Base-by-base conservation (phyloP, 805 yeast genomes). In the Kodamaea neixiangensis region DNA sequence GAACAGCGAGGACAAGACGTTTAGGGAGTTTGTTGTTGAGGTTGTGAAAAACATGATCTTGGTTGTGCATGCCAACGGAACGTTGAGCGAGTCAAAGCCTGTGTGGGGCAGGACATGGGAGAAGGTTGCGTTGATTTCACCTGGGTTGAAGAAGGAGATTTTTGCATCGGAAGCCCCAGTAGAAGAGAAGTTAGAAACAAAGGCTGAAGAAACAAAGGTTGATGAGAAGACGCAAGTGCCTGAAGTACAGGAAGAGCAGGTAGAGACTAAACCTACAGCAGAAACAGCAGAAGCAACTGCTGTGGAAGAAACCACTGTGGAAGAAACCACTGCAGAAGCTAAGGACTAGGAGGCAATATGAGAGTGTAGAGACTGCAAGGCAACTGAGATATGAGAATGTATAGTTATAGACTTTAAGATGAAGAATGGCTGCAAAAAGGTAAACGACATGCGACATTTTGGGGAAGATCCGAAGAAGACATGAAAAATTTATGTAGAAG, bases 31-130 rank as follows among this genome's bases (percentile, higher is more conserved):
- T 2, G 70, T 67, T 5, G 53, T 59, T 19, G 79, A 75, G 53
- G 53, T 72, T 10, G 53, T 75, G 47, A 74, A 74, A 60, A 75
- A 74, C 55, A 69, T 74, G 75, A 58, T 74, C 14, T 62, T 75
- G 41, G 76, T 74, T 0, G 61, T 74, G 41, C 68, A 67, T 44
- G 60, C 56, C 20, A 58, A 63, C 45, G 65, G 60, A 17, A 57
- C 62, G 11, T 61, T 72, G 44, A 49, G 41, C 1, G 48, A 56
- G 13, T 64, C 60, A 5, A 58, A 59, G 13, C 62, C 64, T 14
- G 47, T 72, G 10, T 72, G 75, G 75, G 53, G 56, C 3, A 44
- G 46, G 3, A 62, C 77, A 0, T 72, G 76, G 76, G 53, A 55
- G 13, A 60, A 58, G 38, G 31, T 25, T 25, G 31, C 31, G 3